Evolutionary conservation across 1,139 yeast species (phyloP), one percentile per base, ranked within the genome.

Genomic region (Candida tropicalis): DNA sequence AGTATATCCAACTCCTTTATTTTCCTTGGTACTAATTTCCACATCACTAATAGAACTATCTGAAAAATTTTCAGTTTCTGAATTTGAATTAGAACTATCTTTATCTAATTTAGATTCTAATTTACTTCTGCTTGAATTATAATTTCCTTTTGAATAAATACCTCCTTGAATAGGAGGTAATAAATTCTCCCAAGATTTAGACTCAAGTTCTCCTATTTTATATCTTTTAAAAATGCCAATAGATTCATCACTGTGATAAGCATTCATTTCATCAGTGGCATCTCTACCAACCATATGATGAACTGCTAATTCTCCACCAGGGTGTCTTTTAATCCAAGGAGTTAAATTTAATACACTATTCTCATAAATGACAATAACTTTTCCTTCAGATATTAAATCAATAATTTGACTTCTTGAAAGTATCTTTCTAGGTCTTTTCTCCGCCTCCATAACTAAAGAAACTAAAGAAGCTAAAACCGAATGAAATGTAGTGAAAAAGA

Each of bases 81-180:
- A 51, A 13, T 39, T 42, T 15, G 49, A 42, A 26, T 32, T 34
- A 2, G 41, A 29, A 10, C 12, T 36, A 16, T 39, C 41, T 5
- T 45, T 45, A 38, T 61, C 66, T 20, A 62, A 40, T 32, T 54
- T 58, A 1, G 25, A 40, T 7, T 56, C 61, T 43, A 58, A 52
- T n/a, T 29, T 38, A n/a, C 31, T 24, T 29, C 24, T 31, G 11
- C 24, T 10, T 5, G 15, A 17, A 7, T 4, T 5, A 5, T 31
- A 22, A 7, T 29, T 51, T 10, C 42, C 40, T 12, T 39, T 39
- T 13, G 11, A 20, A 58, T 77, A 85, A 3, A 59, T 55, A 0
- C 89, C 96, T 6, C 96, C 96, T 62, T 88, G 96, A 48, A 90
- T 87, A 0, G 97, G 97, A 4, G 97, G 96, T 28, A 86, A 59